Percentiles rank a stretch among this genome's conserved stretches.
Evolutionary conservation across 2,329 filamentous ascomycete species (phyloP).

Genomic region (Rasamsonia emersonii): DNA sequence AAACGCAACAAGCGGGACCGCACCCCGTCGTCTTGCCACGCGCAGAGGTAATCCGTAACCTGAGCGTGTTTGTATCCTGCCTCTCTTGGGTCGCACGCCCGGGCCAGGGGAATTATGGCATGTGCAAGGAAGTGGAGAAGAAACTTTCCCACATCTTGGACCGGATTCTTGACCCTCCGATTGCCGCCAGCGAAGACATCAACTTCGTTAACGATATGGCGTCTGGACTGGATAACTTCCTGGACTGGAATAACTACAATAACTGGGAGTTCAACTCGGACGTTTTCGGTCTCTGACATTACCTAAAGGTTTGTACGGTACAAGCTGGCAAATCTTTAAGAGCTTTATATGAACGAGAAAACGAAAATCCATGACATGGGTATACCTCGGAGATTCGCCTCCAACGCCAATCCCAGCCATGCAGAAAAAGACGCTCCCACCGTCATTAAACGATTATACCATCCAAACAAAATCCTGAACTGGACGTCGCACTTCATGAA

Average conservation of each 20-base stretch:
- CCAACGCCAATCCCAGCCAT: too few species aligned
- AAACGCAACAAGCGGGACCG: conserved; percentile 20
- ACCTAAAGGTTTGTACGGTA: neutral
- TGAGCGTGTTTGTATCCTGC: conserved; percentile 15
- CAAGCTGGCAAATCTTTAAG: neutral
- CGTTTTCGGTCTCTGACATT: conserved; percentile 7
- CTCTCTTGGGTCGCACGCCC: conserved; percentile 24
- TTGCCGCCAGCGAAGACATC: conserved; percentile 16
- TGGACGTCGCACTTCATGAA: conserved; percentile 18
- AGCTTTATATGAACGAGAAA: neutral
- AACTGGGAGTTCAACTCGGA: conserved; percentile 25
- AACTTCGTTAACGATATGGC: conserved; percentile 20
- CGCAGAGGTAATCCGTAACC: conserved; percentile 16
- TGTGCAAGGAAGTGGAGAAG: conserved; percentile 27
- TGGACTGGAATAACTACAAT: conserved; percentile 27
- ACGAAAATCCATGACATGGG: neutral
- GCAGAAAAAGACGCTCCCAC: neutral
- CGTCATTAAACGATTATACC: conserved; percentile 18
- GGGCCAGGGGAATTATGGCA: conserved; percentile 26
- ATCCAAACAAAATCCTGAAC: conserved; percentile 28
- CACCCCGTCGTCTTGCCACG: conserved; percentile 10
- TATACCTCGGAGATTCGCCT: too few species aligned
- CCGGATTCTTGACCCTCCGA: conserved; percentile 26
- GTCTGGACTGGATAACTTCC: conserved; percentile 21
- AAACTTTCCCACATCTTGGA: conserved; percentile 28